phyloP scores from a whole-genome alignment of 2,329 filamentous ascomycete species.

The Penicillium verrucosum region DNA sequence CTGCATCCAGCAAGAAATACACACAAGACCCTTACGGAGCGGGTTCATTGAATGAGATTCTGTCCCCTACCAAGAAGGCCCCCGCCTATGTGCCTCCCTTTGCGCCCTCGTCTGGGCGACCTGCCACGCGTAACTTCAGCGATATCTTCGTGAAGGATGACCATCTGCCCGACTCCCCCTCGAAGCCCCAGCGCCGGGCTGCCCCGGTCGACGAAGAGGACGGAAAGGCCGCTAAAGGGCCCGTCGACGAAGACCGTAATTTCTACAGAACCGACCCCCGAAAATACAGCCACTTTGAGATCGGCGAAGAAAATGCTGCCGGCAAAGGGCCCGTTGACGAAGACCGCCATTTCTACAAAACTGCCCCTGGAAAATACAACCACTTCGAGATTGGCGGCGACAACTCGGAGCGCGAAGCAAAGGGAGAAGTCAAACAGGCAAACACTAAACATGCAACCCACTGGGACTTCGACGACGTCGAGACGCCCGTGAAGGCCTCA shows the following conservation, averaged over 20 bases:
- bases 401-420: slow-evolving; percentile 28
- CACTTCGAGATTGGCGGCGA: slow-evolving; percentile 52
- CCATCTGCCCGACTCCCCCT: slow-evolving; percentile 26
- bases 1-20: slow-evolving; percentile 31
- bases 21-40: slow-evolving; percentile 38
- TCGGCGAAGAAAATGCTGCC: slow-evolving; percentile 24
- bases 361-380: slow-evolving; percentile 74
- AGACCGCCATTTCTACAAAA: slow-evolving; percentile 48
- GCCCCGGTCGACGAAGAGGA: slow-evolving; percentile 1
- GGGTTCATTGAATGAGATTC: slow-evolving; percentile 64
- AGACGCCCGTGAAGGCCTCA: slow-evolving; percentile 73
- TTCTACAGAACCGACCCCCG: slow-evolving; percentile 64
- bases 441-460: slow-evolving; percentile 60
- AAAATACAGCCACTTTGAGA: slow-evolving; percentile 68
- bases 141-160: slow-evolving; percentile 65
- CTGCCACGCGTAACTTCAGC: slow-evolving; percentile 60
- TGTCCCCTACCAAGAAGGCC: slow-evolving; percentile 56
- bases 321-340: slow-evolving; percentile 18
- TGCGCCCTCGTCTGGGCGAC: slow-evolving; percentile 64
- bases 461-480: slow-evolving; percentile 87
- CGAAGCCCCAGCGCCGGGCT: slow-evolving; percentile 22
- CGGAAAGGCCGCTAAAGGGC: background rate
- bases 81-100: slow-evolving; percentile 58
- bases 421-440: slow-evolving; percentile 26
- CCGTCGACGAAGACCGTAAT: slow-evolving; percentile 31